Conservation (phyloP, 257 asterid genomes). For the Capsicum rhomboideum region DNA sequence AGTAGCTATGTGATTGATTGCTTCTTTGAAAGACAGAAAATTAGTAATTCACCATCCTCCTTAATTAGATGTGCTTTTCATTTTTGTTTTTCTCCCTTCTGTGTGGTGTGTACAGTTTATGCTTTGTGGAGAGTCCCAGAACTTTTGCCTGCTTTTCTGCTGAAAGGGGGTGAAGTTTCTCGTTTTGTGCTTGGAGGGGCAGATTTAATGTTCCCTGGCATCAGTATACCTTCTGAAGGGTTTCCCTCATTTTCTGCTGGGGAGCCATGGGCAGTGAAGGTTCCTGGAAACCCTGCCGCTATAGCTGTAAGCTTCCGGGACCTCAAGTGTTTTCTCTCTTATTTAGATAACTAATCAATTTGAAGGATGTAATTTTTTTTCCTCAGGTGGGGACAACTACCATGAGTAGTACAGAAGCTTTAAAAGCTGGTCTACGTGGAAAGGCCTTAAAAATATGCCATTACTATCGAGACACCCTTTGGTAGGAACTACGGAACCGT, state of each 20-base stretch:
- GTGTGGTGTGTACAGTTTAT: constrained; percentile 45
- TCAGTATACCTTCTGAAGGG: constrained; percentile 64
- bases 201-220: constrained; percentile 97
- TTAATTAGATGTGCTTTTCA: not conserved
- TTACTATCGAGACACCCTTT: constrained; percentile 73
- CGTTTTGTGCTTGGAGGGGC: constrained; percentile 89
- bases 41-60: constrained; percentile 1
- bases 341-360: not conserved
- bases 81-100: not conserved
- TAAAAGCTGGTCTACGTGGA: constrained; percentile 85
- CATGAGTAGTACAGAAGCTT: constrained; percentile 72
- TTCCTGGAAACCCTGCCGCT: constrained; percentile 93
- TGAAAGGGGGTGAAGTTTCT: constrained; percentile 93
- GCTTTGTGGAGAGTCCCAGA: constrained; percentile 94
- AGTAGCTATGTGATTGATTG: not conserved
- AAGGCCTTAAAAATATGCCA: constrained; percentile 80
- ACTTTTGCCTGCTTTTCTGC: constrained; percentile 77
- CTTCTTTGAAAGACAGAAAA: not conserved
- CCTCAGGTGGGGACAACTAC: constrained; percentile 83
- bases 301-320: constrained; percentile 64
- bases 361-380: not conserved
- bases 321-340: not conserved
- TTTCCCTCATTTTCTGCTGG: constrained; percentile 75
- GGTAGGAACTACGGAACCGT: constrained; percentile 31
- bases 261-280: constrained; percentile 84